A percentile compares a stretch with the other conserved stretches of the same genome.
phyloP scores from a whole-genome alignment of 208 protist genomes.

The Leishmania arabica region DNA sequence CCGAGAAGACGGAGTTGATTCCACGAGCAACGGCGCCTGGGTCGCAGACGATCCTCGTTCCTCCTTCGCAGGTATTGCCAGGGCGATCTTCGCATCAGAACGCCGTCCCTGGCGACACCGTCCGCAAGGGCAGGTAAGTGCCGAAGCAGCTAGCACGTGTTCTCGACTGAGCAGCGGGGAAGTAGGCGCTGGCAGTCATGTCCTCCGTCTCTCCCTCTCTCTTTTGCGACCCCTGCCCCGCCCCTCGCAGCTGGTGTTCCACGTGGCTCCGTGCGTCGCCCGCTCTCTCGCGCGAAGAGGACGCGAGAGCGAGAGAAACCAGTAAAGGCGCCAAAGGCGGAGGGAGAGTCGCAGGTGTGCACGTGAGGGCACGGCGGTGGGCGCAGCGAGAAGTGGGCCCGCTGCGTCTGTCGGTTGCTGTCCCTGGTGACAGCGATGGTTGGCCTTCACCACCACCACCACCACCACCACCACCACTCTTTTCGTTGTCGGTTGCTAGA shows the following conservation, averaged over 20 bases:
- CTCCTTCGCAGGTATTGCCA: background rate
- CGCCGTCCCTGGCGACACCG: background rate
- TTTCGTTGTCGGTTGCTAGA: background rate
- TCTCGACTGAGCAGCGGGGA: background rate
- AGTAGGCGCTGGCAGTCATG: background rate
- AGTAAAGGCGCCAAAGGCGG: background rate
- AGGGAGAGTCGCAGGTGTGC: background rate
- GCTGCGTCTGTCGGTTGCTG: background rate
- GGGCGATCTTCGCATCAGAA: background rate
- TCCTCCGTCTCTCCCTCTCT: background rate
- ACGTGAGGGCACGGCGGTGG: background rate
- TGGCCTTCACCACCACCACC: background rate
- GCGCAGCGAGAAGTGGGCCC: background rate
- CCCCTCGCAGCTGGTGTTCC: background rate
- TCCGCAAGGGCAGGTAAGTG: background rate
- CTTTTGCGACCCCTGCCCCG: background rate
- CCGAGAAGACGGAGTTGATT: background rate
- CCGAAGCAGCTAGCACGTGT: constrained; percentile 2
- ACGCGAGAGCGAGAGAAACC: background rate
- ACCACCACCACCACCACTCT: too few species aligned
- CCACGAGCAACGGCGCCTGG: background rate
- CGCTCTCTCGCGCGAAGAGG: background rate
- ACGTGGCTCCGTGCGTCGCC: background rate
- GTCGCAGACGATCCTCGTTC: background rate
- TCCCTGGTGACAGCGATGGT: background rate